Percentiles rank a stretch among this genome's conserved stretches.
These are phyloP conservation scores for Musa balbisiana DNA, from an alignment of 202 grass and related monocot species.

Conservation along the genomic window DNA sequence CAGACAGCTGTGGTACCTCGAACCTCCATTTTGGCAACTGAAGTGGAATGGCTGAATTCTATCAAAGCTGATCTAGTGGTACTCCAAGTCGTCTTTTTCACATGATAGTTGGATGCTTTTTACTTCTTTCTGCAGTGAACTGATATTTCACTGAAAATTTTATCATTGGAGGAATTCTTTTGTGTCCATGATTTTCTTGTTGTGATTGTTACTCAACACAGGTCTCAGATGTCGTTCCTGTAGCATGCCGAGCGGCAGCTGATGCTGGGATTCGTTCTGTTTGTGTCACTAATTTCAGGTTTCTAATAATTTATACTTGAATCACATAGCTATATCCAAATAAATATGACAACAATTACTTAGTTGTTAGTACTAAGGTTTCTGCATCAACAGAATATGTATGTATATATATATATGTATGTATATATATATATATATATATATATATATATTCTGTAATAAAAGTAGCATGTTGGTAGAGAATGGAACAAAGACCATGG, in stretches of 20 bases:
- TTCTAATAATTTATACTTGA: not conserved
- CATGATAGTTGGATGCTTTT: too few species aligned
- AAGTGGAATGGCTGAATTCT: conserved; percentile 83
- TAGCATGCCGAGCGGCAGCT: conserved; percentile 79
- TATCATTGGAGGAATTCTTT: not conserved
- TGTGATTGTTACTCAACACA: conserved; percentile 24
- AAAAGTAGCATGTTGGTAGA: too few species aligned
- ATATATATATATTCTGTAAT: too few species aligned
- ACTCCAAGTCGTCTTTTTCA: conserved; percentile 2
- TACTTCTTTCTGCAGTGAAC: too few species aligned
- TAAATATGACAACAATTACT: not conserved
- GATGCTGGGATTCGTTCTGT: conserved; percentile 88
- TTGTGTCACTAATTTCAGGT: conserved; percentile 96
- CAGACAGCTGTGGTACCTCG: conserved; percentile 89
- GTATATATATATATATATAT: too few species aligned
- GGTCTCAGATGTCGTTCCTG: conserved; percentile 94
- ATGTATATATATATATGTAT: too few species aligned
- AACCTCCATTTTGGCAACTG: conserved; percentile 67
- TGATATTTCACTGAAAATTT: not conserved
- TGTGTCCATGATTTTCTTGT: not conserved
- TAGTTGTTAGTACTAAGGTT: not conserved
- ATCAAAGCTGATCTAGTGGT: conserved; percentile 97
- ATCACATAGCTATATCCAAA: not conserved
- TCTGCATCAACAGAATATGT: not conserved
- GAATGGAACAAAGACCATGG: too few species aligned